phyloP scores from a whole-genome alignment of 768 basidiomycete genomes.

The Lenzites betulinus region DNA sequence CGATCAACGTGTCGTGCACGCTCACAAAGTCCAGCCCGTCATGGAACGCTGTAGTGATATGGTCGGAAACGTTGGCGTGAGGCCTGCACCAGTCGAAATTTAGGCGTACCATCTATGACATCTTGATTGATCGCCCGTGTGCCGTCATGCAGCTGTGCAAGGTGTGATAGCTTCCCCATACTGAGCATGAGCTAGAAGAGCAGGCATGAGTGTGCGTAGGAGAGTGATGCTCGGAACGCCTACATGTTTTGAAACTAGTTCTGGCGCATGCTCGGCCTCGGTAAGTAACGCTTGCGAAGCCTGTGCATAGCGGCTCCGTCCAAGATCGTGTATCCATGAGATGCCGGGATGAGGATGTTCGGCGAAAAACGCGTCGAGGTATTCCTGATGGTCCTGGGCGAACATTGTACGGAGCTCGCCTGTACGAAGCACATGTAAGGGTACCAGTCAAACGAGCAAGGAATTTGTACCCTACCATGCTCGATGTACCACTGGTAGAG shows the following conservation, averaged over 20 bases:
- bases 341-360: constrained; percentile 57
- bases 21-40: constrained; percentile 85
- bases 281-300: constrained; percentile 64
- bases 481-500: constrained; percentile 94
- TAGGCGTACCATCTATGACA: constrained; percentile 54
- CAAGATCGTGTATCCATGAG: constrained; percentile 89
- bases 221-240: constrained; percentile 24
- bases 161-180: constrained; percentile 82
- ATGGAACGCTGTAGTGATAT: constrained; percentile 66
- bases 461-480: constrained; percentile 54
- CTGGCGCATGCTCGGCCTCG: constrained; percentile 58
- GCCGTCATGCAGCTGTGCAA: constrained; percentile 60
- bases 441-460: background rate
- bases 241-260: constrained; percentile 79
- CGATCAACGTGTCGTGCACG: constrained; percentile 71
- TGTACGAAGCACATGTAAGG: constrained; percentile 29
- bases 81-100: background rate
- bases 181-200: constrained; percentile 78
- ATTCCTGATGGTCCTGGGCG: constrained; percentile 64
- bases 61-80: background rate
- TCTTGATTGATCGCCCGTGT: constrained; percentile 48
- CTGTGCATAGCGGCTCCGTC: constrained; percentile 60
- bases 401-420: constrained; percentile 85
- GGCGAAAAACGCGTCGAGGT: constrained; percentile 75
- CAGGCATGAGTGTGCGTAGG: background rate